phyloP scores from a whole-genome alignment of 768 basidiomycete species.

The Daedalea quercina region DNA sequence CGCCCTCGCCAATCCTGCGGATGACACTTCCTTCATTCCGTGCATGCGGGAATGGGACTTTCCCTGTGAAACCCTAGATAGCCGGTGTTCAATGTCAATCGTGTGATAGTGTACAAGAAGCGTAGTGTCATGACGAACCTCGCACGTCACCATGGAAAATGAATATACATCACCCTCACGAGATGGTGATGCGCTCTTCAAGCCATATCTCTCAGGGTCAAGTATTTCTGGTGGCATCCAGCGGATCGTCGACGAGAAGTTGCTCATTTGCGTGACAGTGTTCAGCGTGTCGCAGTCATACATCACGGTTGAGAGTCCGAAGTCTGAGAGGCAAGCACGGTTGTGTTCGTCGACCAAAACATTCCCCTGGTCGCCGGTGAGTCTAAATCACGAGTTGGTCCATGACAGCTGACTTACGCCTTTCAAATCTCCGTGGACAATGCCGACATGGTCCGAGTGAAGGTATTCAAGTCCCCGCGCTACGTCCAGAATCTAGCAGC shows the following conservation, averaged over 20 bases:
- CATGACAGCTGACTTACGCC: constrained; percentile 9
- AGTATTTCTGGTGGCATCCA: constrained; percentile 19
- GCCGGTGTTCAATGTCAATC: too few relatives aligned
- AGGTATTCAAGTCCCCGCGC: constrained; percentile 16
- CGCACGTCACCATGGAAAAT: constrained; percentile 10
- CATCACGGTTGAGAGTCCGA: constrained; percentile 15
- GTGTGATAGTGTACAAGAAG: too few relatives aligned
- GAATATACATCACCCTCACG: constrained; percentile 15
- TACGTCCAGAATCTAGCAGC: constrained; percentile 13
- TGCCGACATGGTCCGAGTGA: constrained; percentile 8
- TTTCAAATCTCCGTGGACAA: constrained; percentile 21
- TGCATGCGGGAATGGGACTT: too few relatives aligned
- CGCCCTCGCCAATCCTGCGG: too few relatives aligned
- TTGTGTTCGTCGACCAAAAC: constrained; percentile 17
- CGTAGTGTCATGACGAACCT: too few relatives aligned
- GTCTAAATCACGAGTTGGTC: not conserved
- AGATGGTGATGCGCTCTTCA: constrained; percentile 1
- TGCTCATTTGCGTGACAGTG: not conserved
- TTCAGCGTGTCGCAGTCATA: constrained; percentile 8
- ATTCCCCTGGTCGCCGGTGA: constrained; percentile 12
- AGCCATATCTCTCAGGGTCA: not conserved
- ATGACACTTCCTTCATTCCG: too few relatives aligned
- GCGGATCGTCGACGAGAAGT: constrained; percentile 7
- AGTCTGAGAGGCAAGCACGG: constrained; percentile 17
- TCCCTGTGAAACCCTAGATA: too few relatives aligned